phyloP scores from a whole-genome alignment of 805 yeast genomes.

The Blastobotrys muscicola region DNA sequence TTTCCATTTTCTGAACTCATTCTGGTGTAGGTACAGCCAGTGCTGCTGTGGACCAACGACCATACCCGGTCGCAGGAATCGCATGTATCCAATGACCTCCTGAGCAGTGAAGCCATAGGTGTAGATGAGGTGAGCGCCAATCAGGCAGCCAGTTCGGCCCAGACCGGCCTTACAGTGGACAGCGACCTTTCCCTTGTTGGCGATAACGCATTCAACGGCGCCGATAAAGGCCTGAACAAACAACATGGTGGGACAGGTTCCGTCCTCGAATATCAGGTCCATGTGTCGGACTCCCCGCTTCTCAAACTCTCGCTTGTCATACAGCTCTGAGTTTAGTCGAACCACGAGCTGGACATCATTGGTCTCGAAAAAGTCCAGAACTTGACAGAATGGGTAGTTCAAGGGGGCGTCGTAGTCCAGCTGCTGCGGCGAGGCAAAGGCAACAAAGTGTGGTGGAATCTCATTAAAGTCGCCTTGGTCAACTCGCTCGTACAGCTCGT shows the following conservation, averaged over 20 bases:
- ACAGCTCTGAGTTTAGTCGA: slow-evolving; percentile 82
- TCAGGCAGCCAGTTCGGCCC: slow-evolving; percentile 95
- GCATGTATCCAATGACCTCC: slow-evolving; percentile 93
- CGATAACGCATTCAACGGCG: slow-evolving; percentile 83
- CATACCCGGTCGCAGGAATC: slow-evolving; percentile 97
- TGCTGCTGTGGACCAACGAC: slow-evolving; percentile 99
- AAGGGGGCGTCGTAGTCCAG: slow-evolving; percentile 19
- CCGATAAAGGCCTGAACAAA: slow-evolving; percentile 89
- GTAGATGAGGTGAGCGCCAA: slow-evolving; percentile 93
- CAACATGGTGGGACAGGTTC: slow-evolving; percentile 93
- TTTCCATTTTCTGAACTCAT: slow-evolving; percentile 94
- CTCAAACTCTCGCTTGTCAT: slow-evolving; percentile 77
- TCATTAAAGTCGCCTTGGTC: slow-evolving; percentile 96
- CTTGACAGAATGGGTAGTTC: slow-evolving; percentile 49
- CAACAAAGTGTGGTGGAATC: slow-evolving; percentile 86
- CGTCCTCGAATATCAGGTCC: slow-evolving; percentile 96
- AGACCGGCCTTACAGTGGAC: slow-evolving; percentile 99
- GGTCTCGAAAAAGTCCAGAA: slow-evolving; percentile 61
- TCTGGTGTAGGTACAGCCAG: slow-evolving; percentile 93
- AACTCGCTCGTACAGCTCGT: slow-evolving; percentile 88
- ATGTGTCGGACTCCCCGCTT: slow-evolving; percentile 77
- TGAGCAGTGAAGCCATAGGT: slow-evolving; percentile 95
- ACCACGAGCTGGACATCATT: slow-evolving; percentile 82
- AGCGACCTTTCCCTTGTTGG: slow-evolving; percentile 85
- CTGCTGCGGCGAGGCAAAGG: slow-evolving; percentile 90